Base-by-base conservation (phyloP, 345 rosid species). In the Brassica nigra region DNA sequence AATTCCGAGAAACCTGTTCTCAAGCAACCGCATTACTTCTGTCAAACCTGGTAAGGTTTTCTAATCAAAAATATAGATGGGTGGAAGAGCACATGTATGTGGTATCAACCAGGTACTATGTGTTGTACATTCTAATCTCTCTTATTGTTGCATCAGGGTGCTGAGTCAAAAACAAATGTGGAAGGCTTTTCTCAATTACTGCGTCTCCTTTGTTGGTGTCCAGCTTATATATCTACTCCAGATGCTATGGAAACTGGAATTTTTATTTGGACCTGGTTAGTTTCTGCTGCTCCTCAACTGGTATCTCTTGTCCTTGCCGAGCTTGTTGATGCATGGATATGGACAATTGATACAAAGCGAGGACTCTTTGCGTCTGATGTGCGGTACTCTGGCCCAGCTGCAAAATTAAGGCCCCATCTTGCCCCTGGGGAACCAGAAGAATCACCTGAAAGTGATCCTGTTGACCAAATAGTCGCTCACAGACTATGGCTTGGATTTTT, bases 171-270 rank as follows among this genome's bases (percentile, higher is more conserved):
- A 75, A 81, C 92, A 81, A 87, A 87, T 76, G 68, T 87, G 33
- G 90, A 88, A 62, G 96, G 93, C 69, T 87, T 90, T 77, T 86
- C 93, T 18, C 94, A 85, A 69, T 93, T 94, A 83, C 81, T 94
- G 58, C 91, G 96, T 73, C 96, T 94, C 76, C 92, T 94, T 71
- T 94, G 98, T 82, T 94, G 97, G 98, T 94, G 92, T 86, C 98
- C 98, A 73, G 97, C 97, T n/a, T 94, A 88, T 83, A 88, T 94
- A 70, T 90, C 90, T 49, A 89, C 93, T 33, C 88, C 87, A 49
- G 94, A 92, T 78, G 96, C 93, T 44, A 90, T 94, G 97, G 94
- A 92, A 80, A 90, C 96, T 64, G 97, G 98, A 61, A 87, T 92
- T 79, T 94, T 88, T 76, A 86, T 90, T 69, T 94, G 98, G 97